phyloP scores from a whole-genome alignment of 1,284 basidiomycete genomes.

The Cryptococcus wingfieldii region DNA sequence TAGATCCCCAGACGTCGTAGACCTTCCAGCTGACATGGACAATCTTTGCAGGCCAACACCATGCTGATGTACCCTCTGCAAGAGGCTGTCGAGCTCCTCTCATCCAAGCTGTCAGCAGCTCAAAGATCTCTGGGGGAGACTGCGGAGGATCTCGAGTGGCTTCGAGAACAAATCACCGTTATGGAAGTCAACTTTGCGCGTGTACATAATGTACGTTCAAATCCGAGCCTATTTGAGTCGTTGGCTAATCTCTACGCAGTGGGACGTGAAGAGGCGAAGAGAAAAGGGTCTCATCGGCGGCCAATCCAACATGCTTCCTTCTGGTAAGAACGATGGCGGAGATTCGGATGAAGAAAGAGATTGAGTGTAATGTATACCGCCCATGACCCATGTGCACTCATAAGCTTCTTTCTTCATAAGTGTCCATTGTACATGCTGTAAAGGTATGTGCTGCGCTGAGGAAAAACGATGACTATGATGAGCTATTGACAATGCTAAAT shows the following conservation, averaged over 20 bases:
- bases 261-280: constrained; percentile 45
- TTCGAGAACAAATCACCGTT: constrained; percentile 91
- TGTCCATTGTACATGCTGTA: too few species aligned
- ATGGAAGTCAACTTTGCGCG: constrained; percentile 98
- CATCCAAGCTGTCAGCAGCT: constrained; percentile 72
- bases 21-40: neutral
- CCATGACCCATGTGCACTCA: too few species aligned
- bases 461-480: neutral
- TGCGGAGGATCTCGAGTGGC: constrained; percentile 84
- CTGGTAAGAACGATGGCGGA: constrained; percentile 12
- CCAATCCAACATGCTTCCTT: constrained; percentile 15
- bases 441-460: neutral
- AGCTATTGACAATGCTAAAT: neutral
- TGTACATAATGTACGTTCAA: constrained; percentile 67
- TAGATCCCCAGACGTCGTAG: neutral
- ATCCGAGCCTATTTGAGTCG: neutral
- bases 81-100: constrained; percentile 71
- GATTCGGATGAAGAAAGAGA: constrained; percentile 23
- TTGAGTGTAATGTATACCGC: neutral
- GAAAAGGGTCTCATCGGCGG: constrained; percentile 14
- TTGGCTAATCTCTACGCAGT: constrained; percentile 20
- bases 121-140: constrained; percentile 65
- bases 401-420: too few species aligned
- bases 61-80: constrained; percentile 93
- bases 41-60: constrained; percentile 68